A percentile compares a stretch with the other conserved stretches of the same genome.
Conservation (phyloP, 192 early-diverging fungal genomes). For the Podila verticillata region DNA sequence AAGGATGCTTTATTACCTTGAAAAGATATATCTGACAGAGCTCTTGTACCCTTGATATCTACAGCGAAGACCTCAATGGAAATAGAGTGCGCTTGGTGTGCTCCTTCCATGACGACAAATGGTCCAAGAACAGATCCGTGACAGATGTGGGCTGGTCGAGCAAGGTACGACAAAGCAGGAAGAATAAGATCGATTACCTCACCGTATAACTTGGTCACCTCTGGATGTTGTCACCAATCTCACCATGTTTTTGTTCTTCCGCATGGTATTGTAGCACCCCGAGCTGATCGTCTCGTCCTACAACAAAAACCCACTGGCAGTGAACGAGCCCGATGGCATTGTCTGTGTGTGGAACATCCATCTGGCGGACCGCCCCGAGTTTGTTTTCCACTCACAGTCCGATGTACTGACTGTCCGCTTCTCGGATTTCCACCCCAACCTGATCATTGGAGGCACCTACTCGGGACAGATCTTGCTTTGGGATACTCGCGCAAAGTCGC, state of each 20-base stretch:
- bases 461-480: conserved; percentile 98
- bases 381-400: conserved; percentile 93
- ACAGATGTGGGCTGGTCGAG: conserved; percentile 93
- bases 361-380: conserved; percentile 90
- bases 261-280: conserved; percentile 65
- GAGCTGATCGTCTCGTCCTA: conserved; percentile 92
- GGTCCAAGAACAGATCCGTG: conserved; percentile 89
- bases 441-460: conserved; percentile 95
- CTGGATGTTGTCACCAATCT: neutral
- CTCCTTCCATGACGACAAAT: conserved; percentile 84
- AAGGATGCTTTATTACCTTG: neutral
- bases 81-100: conserved; percentile 75
- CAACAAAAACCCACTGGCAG: conserved; percentile 87
- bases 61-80: conserved; percentile 71
- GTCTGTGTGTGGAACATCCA: conserved; percentile 95
- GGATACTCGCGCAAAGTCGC: conserved; percentile 93
- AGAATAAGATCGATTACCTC: neutral
- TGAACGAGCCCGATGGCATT: conserved; percentile 94
- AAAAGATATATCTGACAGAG: no score
- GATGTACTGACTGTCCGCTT: conserved; percentile 90
- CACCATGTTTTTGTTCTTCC: no score
- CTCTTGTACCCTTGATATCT: neutral
- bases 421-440: conserved; percentile 92
- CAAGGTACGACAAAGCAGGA: conserved; percentile 61
- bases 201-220: no score